phyloP scores from a whole-genome alignment of 2,329 filamentous ascomycete genomes.

The Monilinia fructicola region DNA sequence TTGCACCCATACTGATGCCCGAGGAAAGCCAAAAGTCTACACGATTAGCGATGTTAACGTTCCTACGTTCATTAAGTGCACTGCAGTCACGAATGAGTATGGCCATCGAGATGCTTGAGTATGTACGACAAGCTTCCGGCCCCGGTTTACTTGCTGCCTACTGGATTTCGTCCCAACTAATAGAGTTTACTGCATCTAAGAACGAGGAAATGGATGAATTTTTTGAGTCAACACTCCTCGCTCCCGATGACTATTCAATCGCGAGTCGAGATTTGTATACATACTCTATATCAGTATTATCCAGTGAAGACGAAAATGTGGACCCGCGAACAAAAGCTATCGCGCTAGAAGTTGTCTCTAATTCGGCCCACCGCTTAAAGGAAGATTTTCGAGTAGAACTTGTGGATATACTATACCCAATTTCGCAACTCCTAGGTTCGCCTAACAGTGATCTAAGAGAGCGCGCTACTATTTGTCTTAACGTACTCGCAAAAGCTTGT shows the following conservation, averaged over 20 bases:
- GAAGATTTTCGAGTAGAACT: constrained; percentile 77
- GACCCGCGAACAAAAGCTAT: constrained; percentile 78
- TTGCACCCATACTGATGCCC: constrained; percentile 61
- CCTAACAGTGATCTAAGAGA: constrained; percentile 64
- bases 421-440: constrained; percentile 85
- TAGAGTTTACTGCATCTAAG: constrained; percentile 56
- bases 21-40: constrained; percentile 67
- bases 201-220: constrained; percentile 64
- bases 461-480: constrained; percentile 81
- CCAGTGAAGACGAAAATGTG: constrained; percentile 47
- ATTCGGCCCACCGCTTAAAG: constrained; percentile 68
- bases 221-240: constrained; percentile 53
- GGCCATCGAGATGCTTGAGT: constrained; percentile 63
- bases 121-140: constrained; percentile 57
- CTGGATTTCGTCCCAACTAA: constrained; percentile 75
- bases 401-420: constrained; percentile 86
- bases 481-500: constrained; percentile 73
- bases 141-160: constrained; percentile 66
- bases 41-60: constrained; percentile 54
- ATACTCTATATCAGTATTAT: constrained; percentile 63
- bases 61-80: constrained; percentile 57
- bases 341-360: constrained; percentile 75
- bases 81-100: constrained; percentile 61
- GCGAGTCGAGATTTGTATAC: constrained; percentile 60
- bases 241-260: constrained; percentile 45